Percentiles rank a stretch among this genome's conserved stretches.
These are phyloP conservation scores for Colletotrichum sp. DNA, from an alignment of 2,329 filamentous ascomycete genomes.

Conservation along the genomic window DNA sequence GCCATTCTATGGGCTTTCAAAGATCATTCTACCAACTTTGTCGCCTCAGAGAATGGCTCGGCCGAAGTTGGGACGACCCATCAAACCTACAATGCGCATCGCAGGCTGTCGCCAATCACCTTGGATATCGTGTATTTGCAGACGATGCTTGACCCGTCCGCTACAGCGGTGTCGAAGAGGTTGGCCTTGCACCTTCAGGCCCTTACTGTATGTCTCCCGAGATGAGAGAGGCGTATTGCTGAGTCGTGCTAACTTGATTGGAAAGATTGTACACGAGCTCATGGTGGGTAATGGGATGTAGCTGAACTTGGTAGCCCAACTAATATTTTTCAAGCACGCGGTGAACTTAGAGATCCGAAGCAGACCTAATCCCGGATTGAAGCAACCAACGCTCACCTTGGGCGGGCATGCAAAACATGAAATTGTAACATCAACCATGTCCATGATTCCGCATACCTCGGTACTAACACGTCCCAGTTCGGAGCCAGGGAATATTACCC, in stretches of 20 bases:
- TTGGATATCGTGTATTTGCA: background rate
- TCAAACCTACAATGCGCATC: background rate
- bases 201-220: background rate
- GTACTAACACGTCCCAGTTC: background rate
- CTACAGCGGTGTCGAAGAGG: background rate
- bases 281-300: background rate
- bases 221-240: accelerated
- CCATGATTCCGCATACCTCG: background rate
- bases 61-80: background rate
- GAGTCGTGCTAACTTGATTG: background rate
- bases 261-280: background rate
- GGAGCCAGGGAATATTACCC: background rate
- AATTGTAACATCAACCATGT: background rate
- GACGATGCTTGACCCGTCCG: background rate
- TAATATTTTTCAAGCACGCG: background rate
- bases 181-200: background rate
- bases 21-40: background rate
- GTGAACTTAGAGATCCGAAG: background rate
- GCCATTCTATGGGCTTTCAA: background rate
- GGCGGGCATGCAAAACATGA: background rate
- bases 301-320: accelerated
- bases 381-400: background rate
- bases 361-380: background rate
- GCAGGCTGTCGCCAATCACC: background rate
- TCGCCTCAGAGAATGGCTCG: background rate